phyloP scores from a whole-genome alignment of 2,329 filamentous ascomycete genomes.

The Clonostachys byssicola region DNA sequence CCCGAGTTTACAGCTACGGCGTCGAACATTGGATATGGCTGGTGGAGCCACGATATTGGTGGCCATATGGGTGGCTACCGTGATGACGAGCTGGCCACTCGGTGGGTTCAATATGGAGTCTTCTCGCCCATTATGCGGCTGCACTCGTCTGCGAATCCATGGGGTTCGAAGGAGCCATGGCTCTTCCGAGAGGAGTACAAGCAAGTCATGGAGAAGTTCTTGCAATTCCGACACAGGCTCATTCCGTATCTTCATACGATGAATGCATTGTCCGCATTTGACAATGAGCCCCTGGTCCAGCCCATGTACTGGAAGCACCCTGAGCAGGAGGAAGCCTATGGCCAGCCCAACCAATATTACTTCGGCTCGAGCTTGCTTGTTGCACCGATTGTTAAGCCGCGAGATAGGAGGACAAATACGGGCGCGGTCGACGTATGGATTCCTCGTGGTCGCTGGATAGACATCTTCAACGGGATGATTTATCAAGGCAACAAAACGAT shows the following conservation, averaged over 20 bases:
- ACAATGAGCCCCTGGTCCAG: conserved; percentile 49
- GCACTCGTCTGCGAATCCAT: conserved; percentile 53
- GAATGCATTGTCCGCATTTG: conserved; percentile 38
- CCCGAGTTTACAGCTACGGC: conserved; percentile 64
- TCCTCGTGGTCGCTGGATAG: conserved; percentile 47
- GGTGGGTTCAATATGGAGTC: conserved; percentile 59
- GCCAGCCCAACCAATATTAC: conserved; percentile 51
- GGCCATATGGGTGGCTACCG: conserved; percentile 53
- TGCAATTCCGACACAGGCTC: conserved; percentile 52
- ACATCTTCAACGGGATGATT: conserved; percentile 52
- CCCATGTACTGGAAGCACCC: conserved; percentile 62
- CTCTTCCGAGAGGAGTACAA: conserved; percentile 40
- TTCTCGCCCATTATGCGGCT: conserved; percentile 59
- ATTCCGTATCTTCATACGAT: conserved; percentile 58
- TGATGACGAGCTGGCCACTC: conserved; percentile 53
- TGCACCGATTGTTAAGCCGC: conserved; percentile 48
- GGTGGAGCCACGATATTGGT: conserved; percentile 68
- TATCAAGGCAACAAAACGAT: conserved; percentile 54
- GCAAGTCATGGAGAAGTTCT: conserved; percentile 39
- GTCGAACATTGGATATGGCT: conserved; percentile 63
- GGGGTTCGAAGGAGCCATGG: conserved; percentile 62
- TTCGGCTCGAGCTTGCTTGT: conserved; percentile 55
- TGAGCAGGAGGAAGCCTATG: conserved; percentile 46
- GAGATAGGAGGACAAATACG: conserved; percentile 37
- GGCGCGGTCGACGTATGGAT: conserved; percentile 51